Evolutionary conservation across 176 grass and related monocot species (phyloP).

Genomic region (maize (Zea mays)): Zm-B73-REFERENCE-NAM-5.0 NC_050097.1:239343501-239344000

Average conservation of each 20-base stretch:
- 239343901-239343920: background rate
- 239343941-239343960: background rate
- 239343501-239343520: constrained; percentile 62
- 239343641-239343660: background rate
- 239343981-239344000: background rate
- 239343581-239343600: constrained; percentile 80
- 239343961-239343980: constrained; percentile 2
- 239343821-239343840: background rate
- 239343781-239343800: too few species aligned
- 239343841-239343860: background rate
- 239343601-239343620: constrained; percentile 9
- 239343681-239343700: background rate
- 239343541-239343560: constrained; percentile 65
- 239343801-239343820: background rate
- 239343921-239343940: background rate
- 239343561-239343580: constrained; percentile 87
- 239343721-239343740: constrained; percentile 3
- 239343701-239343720: background rate
- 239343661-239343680: background rate
- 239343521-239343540: constrained; percentile 74
- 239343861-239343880: background rate
- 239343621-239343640: background rate
- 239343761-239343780: constrained; percentile 6
- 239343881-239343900: background rate
- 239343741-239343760: background rate